A percentile compares a stretch with the other conserved stretches of the same genome.
Conservation (phyloP, 345 rosid genomes). For the Clausena lansium region DNA sequence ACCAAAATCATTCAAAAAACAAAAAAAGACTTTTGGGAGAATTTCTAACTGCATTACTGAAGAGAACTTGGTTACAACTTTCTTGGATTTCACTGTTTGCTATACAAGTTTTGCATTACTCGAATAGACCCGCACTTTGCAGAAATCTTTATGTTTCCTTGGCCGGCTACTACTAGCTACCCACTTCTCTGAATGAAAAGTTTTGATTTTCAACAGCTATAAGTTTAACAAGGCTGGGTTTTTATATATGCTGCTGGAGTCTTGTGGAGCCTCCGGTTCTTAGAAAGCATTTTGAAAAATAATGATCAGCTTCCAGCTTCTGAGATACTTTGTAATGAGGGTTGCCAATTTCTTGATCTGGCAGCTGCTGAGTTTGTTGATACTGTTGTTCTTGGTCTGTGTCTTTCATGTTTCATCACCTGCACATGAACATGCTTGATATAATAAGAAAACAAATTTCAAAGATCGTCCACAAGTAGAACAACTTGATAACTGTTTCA, state of each 20-base stretch:
- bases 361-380: constrained; percentile 35
- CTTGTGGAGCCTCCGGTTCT: constrained; percentile 14
- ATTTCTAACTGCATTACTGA: constrained; percentile 16
- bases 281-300: background rate
- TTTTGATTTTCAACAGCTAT: constrained; percentile 3
- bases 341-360: constrained; percentile 84
- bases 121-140: constrained; percentile 12
- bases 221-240: background rate
- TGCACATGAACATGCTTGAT: constrained; percentile 18
- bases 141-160: constrained; percentile 1
- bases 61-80: constrained; percentile 16
- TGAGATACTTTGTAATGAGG: constrained; percentile 84
- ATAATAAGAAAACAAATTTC: background rate
- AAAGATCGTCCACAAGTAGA: no score
- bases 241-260: background rate
- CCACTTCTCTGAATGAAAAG: constrained; percentile 4
- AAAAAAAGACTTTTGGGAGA: background rate
- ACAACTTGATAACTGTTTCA: no score
- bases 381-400: constrained; percentile 36
- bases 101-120: constrained; percentile 20
- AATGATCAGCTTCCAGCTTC: constrained; percentile 51
- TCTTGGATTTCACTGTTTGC: constrained; percentile 8
- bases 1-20: background rate
- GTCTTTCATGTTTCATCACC: constrained; percentile 58
- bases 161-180: background rate